Conservation (phyloP, 352 stramenopile genomes). For the Nothophytophthora sp. region DNA sequence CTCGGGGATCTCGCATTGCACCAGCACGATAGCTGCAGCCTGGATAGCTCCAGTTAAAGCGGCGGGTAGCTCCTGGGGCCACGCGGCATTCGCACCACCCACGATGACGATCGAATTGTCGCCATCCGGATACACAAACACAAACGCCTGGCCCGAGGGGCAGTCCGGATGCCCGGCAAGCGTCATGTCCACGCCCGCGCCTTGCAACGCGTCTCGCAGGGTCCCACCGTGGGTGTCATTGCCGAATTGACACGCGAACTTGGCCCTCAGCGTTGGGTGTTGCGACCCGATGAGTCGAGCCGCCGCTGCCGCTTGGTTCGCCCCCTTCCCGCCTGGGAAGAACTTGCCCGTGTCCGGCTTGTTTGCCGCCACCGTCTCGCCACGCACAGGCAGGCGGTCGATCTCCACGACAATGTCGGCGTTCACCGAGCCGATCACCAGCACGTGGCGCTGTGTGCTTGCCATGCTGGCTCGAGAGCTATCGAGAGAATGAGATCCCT, state of each 20-base stretch:
- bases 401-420: conserved; percentile 83
- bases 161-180: conserved; percentile 41
- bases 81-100: conserved; percentile 70
- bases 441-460: conserved; percentile 33
- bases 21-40: conserved; percentile 55
- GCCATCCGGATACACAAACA: conserved; percentile 81
- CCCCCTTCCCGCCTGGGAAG: conserved; percentile 74
- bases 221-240: conserved; percentile 58
- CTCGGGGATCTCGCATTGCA: conserved; percentile 75
- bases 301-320: conserved; percentile 74
- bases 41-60: conserved; percentile 46
- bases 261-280: conserved; percentile 26
- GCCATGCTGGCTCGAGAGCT: conserved; percentile 30
- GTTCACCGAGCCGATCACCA: conserved; percentile 86
- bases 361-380: conserved; percentile 63
- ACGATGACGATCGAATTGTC: conserved; percentile 89
- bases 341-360: conserved; percentile 66
- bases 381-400: conserved; percentile 57
- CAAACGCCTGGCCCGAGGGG: conserved; percentile 77
- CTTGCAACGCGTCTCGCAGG: conserved; percentile 41
- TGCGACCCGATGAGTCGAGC: conserved; percentile 39
- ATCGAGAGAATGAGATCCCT: too few species aligned
- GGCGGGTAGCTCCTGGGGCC: conserved; percentile 41
- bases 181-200: conserved; percentile 34
- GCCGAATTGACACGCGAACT: conserved; percentile 76